A percentile compares a stretch with the other conserved stretches of the same genome.
Conservation (phyloP, 1,284 basidiomycete species). For the Rhodotorula sp. region DNA sequence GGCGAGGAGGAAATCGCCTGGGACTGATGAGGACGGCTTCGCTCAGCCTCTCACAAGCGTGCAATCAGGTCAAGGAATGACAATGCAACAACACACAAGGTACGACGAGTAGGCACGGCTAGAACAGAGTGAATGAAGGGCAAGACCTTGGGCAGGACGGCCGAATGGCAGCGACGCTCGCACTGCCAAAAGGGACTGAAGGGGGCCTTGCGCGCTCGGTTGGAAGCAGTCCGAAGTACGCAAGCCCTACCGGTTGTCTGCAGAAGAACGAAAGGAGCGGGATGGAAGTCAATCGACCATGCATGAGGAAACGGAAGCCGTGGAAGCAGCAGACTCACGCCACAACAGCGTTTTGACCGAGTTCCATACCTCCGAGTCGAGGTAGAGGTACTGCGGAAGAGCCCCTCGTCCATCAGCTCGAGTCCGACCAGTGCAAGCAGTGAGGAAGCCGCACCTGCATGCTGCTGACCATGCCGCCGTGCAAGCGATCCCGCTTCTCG, state of each 20-base stretch:
- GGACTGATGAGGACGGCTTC: neutral
- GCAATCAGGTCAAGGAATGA: neutral
- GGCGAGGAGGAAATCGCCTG: neutral
- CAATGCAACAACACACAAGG: neutral
- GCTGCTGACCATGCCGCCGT: slow-evolving; percentile 76
- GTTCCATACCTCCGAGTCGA: slow-evolving; percentile 72
- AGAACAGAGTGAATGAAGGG: too few species aligned
- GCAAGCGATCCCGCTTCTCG: slow-evolving; percentile 79
- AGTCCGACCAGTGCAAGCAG: neutral
- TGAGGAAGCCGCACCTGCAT: slow-evolving; percentile 49
- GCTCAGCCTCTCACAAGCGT: too few species aligned
- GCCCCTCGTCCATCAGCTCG: neutral
- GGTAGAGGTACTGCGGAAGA: slow-evolving; percentile 64
- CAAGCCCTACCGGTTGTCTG: slow-evolving; percentile 32
- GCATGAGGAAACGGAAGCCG: too few species aligned
- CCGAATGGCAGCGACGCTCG: neutral
- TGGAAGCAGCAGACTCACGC: slow-evolving; percentile 23
- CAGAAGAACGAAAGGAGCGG: too few species aligned
- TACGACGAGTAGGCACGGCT: neutral
- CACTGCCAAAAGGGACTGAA: neutral
- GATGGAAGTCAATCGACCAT: neutral
- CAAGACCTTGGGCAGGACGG: too few species aligned
- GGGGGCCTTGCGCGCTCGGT: neutral
- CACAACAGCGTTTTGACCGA: slow-evolving; percentile 38
- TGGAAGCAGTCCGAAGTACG: neutral